phyloP scores from a whole-genome alignment of 306 rosid genomes.

The Medicago arabica region DNA sequence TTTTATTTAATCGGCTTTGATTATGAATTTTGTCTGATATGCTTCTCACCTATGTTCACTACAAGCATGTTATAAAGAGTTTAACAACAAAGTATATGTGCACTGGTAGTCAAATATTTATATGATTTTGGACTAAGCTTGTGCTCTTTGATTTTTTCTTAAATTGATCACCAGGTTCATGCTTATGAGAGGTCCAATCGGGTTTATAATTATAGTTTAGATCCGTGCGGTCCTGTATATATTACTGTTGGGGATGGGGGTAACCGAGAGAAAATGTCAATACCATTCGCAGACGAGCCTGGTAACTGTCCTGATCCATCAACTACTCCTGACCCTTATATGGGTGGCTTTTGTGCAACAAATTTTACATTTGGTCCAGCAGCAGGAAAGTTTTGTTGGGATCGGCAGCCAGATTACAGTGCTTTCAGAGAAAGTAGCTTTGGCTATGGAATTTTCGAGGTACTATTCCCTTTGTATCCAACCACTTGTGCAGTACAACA shows the following conservation, averaged over 20 bases:
- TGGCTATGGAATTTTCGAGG: conserved; percentile 85
- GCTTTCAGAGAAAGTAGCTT: conserved; percentile 82
- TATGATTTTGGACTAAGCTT: conserved; percentile 27
- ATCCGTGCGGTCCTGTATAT: conserved; percentile 83
- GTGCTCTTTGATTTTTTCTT: conserved; percentile 11
- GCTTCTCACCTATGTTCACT: conserved; percentile 32
- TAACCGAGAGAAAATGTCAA: conserved; percentile 86
- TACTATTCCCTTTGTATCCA: conserved; percentile 38
- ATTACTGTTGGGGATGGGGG: conserved; percentile 86
- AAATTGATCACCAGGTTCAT: conserved; percentile 68
- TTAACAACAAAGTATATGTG: not conserved
- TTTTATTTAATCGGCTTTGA: conserved; percentile 1
- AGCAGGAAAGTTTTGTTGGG: conserved; percentile 76
- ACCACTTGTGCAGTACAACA: not conserved
- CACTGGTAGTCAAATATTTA: conserved; percentile 9
- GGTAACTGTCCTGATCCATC: conserved; percentile 70
- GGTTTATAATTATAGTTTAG: conserved; percentile 70
- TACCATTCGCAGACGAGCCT: conserved; percentile 60
- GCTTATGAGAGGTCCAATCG: conserved; percentile 92
- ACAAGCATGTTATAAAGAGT: conserved; percentile 22
- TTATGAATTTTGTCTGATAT: conserved; percentile 20
- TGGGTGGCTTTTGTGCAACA: conserved; percentile 70
- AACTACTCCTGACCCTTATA: conserved; percentile 50
- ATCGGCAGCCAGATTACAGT: conserved; percentile 72
- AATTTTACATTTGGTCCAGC: conserved; percentile 71